A percentile compares a stretch with the other conserved stretches of the same genome.
These are phyloP conservation scores for Ramaria sp. DNA, from an alignment of 768 basidiomycete genomes.

Conservation along the genomic window DNA sequence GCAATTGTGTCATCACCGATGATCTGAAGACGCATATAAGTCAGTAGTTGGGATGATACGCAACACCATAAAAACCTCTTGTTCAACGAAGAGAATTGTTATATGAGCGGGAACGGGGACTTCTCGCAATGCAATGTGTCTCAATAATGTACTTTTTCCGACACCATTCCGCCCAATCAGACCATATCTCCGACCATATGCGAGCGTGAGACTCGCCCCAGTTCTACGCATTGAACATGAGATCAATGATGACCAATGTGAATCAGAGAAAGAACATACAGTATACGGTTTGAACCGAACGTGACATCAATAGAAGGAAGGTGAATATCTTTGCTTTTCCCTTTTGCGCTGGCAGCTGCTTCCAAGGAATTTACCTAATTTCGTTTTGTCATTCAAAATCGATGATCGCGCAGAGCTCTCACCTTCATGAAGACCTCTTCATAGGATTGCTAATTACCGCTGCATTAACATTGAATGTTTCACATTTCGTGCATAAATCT, in stretches of 20 bases:
- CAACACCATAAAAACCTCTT: conserved; percentile 52
- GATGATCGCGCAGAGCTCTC: not conserved
- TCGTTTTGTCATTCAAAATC: not conserved
- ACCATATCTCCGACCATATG: conserved; percentile 84
- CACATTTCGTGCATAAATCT: conserved; percentile 11
- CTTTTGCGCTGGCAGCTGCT: conserved; percentile 62
- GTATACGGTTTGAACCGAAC: conserved; percentile 89
- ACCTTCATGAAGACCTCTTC: conserved; percentile 99
- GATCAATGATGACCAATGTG: conserved; percentile 5
- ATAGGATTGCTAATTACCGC: conserved; percentile 67
- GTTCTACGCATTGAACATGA: conserved; percentile 33
- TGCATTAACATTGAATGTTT: not conserved
- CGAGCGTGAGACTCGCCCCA: conserved; percentile 77
- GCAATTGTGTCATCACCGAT: conserved; percentile 89
- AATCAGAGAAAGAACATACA: conserved; percentile 35
- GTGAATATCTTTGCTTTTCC: conserved; percentile 97
- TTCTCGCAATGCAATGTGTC: conserved; percentile 91
- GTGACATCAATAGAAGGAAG: conserved; percentile 91
- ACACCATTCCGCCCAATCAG: conserved; percentile 90
- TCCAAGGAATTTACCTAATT: conserved; percentile 84
- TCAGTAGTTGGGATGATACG: not conserved
- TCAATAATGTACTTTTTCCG: conserved; percentile 92
- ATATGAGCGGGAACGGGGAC: conserved; percentile 91
- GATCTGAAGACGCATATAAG: conserved; percentile 37
- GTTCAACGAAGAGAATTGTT: conserved; percentile 95